Conservation (phyloP, 1,284 basidiomycete species). For the Irpex sp. region DNA sequence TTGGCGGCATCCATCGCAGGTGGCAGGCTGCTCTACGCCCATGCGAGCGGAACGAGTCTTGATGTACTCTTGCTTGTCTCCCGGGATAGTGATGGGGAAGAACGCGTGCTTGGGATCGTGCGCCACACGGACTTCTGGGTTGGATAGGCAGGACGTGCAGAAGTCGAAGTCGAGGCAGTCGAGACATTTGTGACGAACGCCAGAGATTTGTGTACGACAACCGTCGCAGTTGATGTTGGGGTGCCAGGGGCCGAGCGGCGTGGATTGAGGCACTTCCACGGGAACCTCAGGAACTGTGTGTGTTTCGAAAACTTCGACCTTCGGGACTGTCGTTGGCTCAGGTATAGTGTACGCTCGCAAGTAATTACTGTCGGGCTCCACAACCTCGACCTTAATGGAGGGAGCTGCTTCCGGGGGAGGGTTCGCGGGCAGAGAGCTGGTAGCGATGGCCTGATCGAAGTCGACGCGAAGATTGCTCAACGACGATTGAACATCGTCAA, state of each 20-base stretch:
- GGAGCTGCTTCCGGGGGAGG: neutral
- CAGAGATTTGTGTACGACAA: slow-evolving; percentile 23
- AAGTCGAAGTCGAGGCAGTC: slow-evolving; percentile 18
- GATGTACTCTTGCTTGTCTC: neutral
- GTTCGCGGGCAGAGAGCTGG: neutral
- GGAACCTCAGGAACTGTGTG: no score
- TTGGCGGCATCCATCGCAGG: slow-evolving; percentile 5
- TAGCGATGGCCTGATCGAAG: slow-evolving; percentile 7
- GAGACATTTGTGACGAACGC: slow-evolving; percentile 27
- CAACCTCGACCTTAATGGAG: neutral
- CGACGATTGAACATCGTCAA: slow-evolving; percentile 3
- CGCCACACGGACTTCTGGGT: neutral
- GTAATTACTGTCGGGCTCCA: no score
- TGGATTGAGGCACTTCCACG: neutral
- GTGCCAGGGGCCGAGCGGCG: slow-evolving; percentile 8
- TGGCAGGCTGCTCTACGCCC: slow-evolving; percentile 2
- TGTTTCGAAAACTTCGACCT: no score
- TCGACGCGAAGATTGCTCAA: slow-evolving; percentile 8
- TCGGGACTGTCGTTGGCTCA: no score
- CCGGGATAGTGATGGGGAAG: slow-evolving; percentile 9
- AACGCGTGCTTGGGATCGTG: slow-evolving; percentile 11
- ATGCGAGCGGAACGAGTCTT: neutral
- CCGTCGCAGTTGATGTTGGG: slow-evolving; percentile 24
- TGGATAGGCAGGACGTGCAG: slow-evolving; percentile 9
- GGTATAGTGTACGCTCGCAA: no score